phyloP scores from a whole-genome alignment of 192 early-diverging fungal genomes.

The Coemansia sp. region DNA sequence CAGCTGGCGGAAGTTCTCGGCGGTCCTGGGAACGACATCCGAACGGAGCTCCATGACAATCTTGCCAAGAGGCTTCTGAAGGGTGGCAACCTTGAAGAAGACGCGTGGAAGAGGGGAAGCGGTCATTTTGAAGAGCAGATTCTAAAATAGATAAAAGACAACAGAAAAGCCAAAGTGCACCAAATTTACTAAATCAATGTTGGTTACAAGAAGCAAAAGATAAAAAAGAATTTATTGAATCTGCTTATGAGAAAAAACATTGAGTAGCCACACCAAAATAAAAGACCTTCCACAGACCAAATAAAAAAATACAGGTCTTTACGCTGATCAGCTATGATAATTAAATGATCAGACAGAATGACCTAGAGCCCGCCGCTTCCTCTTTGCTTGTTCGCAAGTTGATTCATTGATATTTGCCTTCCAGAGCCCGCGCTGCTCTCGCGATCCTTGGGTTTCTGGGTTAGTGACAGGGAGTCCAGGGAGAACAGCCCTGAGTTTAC shows the following conservation, averaged over 20 bases:
- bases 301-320: no score
- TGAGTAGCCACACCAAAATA: no score
- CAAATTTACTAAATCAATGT: no score
- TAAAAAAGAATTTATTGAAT: no score
- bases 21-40: conserved; percentile 89
- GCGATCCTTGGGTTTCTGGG: conserved; percentile 42
- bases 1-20: conserved; percentile 88
- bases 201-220: no score
- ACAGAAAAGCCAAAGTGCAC: background rate
- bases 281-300: no score
- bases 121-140: background rate
- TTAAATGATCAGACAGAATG: no score
- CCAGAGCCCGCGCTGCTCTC: conserved; percentile 5
- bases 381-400: conserved; percentile 30
- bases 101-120: conserved; percentile 28
- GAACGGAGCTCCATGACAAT: conserved; percentile 60
- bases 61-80: conserved; percentile 28
- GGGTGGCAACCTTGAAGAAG: conserved; percentile 54
- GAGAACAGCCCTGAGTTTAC: conserved; percentile 67
- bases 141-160: background rate
- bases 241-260: no score
- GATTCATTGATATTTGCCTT: conserved; percentile 46
- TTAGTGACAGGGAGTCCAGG: conserved; percentile 69
- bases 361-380: conserved; percentile 7
- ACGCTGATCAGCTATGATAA: no score